Evolutionary conservation across 192 early-diverging fungal species (phyloP).

Genomic region (Spizellomyces sp.): DNA sequence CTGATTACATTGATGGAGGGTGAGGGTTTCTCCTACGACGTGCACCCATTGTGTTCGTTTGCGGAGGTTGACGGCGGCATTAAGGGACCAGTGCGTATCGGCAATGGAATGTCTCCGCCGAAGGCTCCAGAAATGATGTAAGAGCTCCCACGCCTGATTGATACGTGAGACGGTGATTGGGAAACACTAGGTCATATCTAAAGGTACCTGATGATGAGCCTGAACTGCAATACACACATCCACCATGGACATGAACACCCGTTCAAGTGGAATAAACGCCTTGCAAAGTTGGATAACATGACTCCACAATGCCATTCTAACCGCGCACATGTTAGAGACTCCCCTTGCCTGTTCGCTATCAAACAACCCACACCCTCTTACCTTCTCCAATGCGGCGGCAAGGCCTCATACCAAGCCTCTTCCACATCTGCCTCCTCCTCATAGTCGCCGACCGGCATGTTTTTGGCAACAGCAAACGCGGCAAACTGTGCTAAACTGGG

Average conservation of each 20-base stretch:
- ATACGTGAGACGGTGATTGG: neutral
- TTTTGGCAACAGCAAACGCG: constrained; percentile 17
- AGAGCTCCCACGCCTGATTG: neutral
- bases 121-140: constrained; percentile 3
- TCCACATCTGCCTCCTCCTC: constrained; percentile 18
- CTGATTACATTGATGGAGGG: neutral
- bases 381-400: constrained; percentile 4
- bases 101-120: neutral
- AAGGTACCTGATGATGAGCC: constrained; percentile 1
- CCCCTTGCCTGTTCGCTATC: neutral
- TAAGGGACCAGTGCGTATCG: neutral
- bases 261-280: neutral
- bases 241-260: neutral
- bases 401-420: constrained; percentile 14
- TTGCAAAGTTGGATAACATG: constrained; percentile 12
- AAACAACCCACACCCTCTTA: neutral
- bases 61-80: neutral
- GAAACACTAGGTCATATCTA: neutral
- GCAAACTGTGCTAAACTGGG: constrained; percentile 8
- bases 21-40: neutral
- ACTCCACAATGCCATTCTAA: constrained; percentile 5
- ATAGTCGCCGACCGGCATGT: neutral
- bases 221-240: constrained; percentile 1
- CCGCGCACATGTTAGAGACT: neutral
- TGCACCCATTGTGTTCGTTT: neutral